Evolutionary conservation across 164 flowering plant genomes (phyloP), one percentile per base, ranked within the genome.

Genomic region (Magnolia officinalis): DNA sequence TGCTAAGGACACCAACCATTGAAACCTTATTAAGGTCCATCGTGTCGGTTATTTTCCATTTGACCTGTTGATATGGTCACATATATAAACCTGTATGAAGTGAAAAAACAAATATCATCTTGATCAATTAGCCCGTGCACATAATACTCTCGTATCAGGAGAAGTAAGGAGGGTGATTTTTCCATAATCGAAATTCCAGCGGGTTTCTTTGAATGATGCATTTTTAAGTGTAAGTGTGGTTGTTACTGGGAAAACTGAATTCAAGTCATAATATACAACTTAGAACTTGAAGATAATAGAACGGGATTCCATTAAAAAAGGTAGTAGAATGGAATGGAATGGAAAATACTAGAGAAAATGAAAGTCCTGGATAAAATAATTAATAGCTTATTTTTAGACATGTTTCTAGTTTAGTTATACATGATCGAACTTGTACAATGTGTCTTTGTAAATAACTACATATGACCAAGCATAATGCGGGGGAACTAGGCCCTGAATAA

Each of bases 191-290:
- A 84, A 78, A 63, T 84, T 75, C 73, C 79, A 76, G 50, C 76
- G 76, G 70, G 78, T 73, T 74, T 49, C 79, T 31, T 59, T 69
- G 9, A 68, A 79, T 77, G 73, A 84, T 80, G 71, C 74, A 18
- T 68, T 72, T 59, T 71, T 83, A 81, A 86, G 90, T 84, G 75
- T 31, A 58, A 29, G 51, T 71, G 18, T 71, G 23, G 65, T 67
- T 76, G 55, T 67, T 45, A 8, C 26, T 37, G 1, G 11, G 37
- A 26, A 68, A 31, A 31, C 16, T 16, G 37, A 20, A 65, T 49
- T 8, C 49, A 6, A 21, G 13, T 9, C 31, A 65, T 21, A 13
- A 8, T 18, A 31, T 4, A 19, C 50, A 16, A 68, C 50, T 68
- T 29, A 14, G 50, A 70, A 70, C 4, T 29, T 10, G 24, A 70